Percentiles rank a stretch among this genome's conserved stretches.
Conservation (phyloP, 2,329 filamentous ascomycete genomes). For the Bipolaris zeicola region DNA sequence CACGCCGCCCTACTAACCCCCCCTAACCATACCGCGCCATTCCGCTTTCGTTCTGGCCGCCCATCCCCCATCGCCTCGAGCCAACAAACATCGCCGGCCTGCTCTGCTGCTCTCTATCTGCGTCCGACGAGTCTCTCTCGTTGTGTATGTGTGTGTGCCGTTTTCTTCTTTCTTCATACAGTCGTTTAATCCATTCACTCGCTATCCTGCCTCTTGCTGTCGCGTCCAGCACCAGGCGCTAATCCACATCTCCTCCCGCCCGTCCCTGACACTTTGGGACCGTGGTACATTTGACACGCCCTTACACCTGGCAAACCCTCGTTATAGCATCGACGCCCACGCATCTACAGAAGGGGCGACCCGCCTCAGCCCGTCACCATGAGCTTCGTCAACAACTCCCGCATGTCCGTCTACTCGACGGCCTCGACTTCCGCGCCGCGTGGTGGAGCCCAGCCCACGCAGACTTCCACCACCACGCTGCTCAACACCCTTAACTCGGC, state of each 20-base stretch:
- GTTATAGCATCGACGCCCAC: slow-evolving; percentile 15
- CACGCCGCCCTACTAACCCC: slow-evolving; percentile 12
- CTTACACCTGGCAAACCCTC: slow-evolving; percentile 18
- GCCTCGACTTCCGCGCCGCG: slow-evolving; percentile 63
- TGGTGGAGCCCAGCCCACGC: slow-evolving; percentile 68
- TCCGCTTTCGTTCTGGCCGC: slow-evolving; percentile 25
- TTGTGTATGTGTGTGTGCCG: slow-evolving; percentile 13
- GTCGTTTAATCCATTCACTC: slow-evolving; percentile 34
- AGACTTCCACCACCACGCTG: slow-evolving; percentile 90
- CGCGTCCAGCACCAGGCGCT: not conserved
- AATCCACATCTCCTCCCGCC: not conserved
- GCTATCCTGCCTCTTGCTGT: slow-evolving; percentile 22
- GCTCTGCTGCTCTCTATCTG: slow-evolving; percentile 22
- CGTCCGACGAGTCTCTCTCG: slow-evolving; percentile 17
- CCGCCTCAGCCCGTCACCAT: slow-evolving; percentile 39
- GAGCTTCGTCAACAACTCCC: slow-evolving; percentile 62
- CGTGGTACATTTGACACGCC: slow-evolving; percentile 24
- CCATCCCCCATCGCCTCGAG: slow-evolving; percentile 30
- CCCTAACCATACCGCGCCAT: slow-evolving; percentile 21
- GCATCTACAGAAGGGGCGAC: slow-evolving; percentile 25
- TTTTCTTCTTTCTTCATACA: slow-evolving; percentile 34
- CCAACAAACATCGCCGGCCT: slow-evolving; percentile 22
- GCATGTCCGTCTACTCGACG: slow-evolving; percentile 66
- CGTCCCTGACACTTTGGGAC: slow-evolving; percentile 5
- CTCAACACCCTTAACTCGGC: slow-evolving; percentile 90